Percentiles rank a stretch among this genome's conserved stretches.
Evolutionary conservation across 192 early-diverging fungal genomes (phyloP).

Genomic region (Coemansia sp.): DNA sequence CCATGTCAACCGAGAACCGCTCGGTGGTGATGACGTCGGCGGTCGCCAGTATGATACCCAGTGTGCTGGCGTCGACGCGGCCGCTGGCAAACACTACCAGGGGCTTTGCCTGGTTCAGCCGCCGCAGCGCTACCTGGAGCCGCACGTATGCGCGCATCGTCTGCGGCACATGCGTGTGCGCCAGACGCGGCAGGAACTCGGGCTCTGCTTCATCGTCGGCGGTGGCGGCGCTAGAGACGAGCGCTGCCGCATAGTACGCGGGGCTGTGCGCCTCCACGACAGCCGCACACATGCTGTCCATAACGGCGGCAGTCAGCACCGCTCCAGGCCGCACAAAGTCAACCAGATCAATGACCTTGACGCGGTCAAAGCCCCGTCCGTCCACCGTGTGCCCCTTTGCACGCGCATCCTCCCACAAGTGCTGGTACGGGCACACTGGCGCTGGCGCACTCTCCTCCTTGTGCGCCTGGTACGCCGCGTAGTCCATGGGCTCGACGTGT

Average conservation of each 20-base stretch:
- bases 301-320: slow-evolving; percentile 13
- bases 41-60: slow-evolving; percentile 26
- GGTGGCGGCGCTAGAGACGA: slow-evolving; percentile 15
- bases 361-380: slow-evolving; percentile 14
- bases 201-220: neutral
- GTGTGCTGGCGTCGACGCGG: slow-evolving; percentile 22
- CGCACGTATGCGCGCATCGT: slow-evolving; percentile 10
- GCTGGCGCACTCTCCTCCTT: slow-evolving; percentile 27
- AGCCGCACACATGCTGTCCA: slow-evolving; percentile 11
- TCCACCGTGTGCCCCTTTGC: slow-evolving; percentile 5
- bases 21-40: slow-evolving; percentile 32
- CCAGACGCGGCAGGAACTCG: slow-evolving; percentile 35
- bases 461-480: slow-evolving; percentile 19
- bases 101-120: slow-evolving; percentile 31
- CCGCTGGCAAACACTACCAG: slow-evolving; percentile 40
- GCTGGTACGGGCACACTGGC: slow-evolving; percentile 48
- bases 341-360: slow-evolving; percentile 30
- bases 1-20: slow-evolving; percentile 12
- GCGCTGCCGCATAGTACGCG: slow-evolving; percentile 26
- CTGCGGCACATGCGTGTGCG: neutral
- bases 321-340: slow-evolving; percentile 8
- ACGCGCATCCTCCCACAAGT: slow-evolving; percentile 33
- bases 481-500: slow-evolving; percentile 23
- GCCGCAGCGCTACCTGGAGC: slow-evolving; percentile 36
- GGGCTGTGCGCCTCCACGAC: slow-evolving; percentile 13